These are phyloP conservation scores for Leccinum incarnatum DNA, from an alignment of 768 basidiomycete genomes.

Conservation along the genomic window DNA sequence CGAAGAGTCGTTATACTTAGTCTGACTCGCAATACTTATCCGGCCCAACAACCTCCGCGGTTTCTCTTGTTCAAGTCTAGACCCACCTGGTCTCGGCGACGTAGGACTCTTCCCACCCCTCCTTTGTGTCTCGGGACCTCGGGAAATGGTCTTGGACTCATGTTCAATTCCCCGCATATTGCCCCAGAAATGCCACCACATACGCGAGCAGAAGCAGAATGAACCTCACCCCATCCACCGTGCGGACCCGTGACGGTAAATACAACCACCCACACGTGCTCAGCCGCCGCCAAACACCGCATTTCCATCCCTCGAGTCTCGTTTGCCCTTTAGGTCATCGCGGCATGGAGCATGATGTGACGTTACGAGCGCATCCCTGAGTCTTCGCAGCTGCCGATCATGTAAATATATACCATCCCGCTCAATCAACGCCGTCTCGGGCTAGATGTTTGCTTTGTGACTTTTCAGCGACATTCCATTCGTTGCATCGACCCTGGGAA, in stretches of 20 bases:
- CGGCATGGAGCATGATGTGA: background rate
- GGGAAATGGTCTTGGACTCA: background rate
- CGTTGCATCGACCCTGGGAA: background rate
- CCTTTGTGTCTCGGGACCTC: background rate
- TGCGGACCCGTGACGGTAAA: background rate
- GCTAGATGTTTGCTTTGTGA: background rate
- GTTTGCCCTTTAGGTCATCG: background rate
- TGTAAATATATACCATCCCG: slow-evolving; percentile 3
- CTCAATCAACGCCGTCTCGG: background rate
- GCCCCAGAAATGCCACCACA: background rate
- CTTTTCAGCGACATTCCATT: background rate
- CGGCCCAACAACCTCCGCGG: background rate
- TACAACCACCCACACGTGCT: background rate
- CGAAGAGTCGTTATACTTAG: background rate
- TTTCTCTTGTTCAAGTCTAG: background rate
- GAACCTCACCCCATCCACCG: background rate
- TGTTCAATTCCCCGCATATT: background rate
- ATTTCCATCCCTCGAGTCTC: background rate
- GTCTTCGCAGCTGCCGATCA: slow-evolving; percentile 12
- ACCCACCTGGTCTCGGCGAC: background rate
- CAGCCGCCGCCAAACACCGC: background rate
- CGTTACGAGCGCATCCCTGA: slow-evolving; percentile 1
- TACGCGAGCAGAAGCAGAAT: background rate
- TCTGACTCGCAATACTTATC: slow-evolving; percentile 1
- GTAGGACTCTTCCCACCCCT: background rate